Evolutionary conservation across 2,329 filamentous ascomycete species (phyloP).

Genomic region (Bipolaris gigantea): DNA sequence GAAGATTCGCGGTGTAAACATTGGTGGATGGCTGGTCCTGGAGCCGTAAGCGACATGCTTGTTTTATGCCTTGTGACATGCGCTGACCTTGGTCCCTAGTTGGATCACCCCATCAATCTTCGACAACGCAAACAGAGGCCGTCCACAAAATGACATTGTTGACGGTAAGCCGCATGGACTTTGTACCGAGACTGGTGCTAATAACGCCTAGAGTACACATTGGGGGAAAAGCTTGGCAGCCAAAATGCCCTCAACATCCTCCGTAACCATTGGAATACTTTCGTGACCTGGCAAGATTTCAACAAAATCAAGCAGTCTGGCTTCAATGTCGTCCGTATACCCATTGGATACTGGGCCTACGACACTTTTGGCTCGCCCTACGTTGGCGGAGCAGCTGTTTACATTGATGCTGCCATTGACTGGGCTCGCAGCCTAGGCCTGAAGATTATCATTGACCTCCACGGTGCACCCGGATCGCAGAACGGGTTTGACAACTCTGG

Average conservation of each 20-base stretch:
- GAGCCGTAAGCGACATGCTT: constrained; percentile 42
- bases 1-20: constrained; percentile 56
- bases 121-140: constrained; percentile 31
- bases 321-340: constrained; percentile 62
- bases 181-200: neutral
- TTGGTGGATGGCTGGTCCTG: constrained; percentile 56
- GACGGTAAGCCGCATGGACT: constrained; percentile 33
- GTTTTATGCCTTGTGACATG: too few species aligned
- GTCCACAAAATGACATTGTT: constrained; percentile 43
- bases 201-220: constrained; percentile 50
- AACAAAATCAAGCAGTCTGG: constrained; percentile 59
- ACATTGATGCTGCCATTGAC: constrained; percentile 59
- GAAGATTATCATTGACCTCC: constrained; percentile 63
- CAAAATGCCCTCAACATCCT: constrained; percentile 50
- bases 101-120: constrained; percentile 65
- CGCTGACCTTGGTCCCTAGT: constrained; percentile 18
- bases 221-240: constrained; percentile 54
- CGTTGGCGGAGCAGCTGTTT: constrained; percentile 54
- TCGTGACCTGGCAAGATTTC: constrained; percentile 56
- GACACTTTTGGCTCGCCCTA: constrained; percentile 55
- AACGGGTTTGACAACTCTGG: constrained; percentile 67
- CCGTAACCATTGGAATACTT: constrained; percentile 56
- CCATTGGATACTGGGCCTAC: constrained; percentile 64
- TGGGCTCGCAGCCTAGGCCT: constrained; percentile 58
- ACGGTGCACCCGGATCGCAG: constrained; percentile 60